Evolutionary conservation across 371 early-diverging fungal species (phyloP), one percentile per base, ranked within the genome.

Genomic region (Mortierella sp.): DNA sequence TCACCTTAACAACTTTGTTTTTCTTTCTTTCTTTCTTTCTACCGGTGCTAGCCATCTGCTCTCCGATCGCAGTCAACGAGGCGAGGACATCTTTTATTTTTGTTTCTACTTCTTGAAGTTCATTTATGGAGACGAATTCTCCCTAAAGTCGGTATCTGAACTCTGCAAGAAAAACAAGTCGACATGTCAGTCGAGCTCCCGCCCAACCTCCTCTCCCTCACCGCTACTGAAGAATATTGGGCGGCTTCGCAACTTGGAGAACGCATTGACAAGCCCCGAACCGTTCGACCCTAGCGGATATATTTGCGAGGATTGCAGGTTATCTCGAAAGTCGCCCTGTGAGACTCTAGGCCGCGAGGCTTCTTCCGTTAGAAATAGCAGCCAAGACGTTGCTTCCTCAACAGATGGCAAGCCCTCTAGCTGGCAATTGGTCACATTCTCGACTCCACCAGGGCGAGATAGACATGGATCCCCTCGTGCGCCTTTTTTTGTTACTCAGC

Each of bases 51-150:
- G 76, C 42, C 76, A 76, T 50, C 42, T 76, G 11, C 55, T 76
- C 8, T 70, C 76, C 6, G 76, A 76, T 51, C 70, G 76, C 7
- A 76, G 76, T 44, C 70, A 69, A 34, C 56, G 70, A 19, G 76
- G 76, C n/a, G 76, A 76, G 24, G 76, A 76, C 24, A 76, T 76
- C 15, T 76, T 76, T 26, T 76, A 76, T 31, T 76, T 76, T 46
- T 76, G 76, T 50, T 76, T 76, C 42, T 76, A 76, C 39, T 76
- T 76, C 19, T 50, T 76, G 39, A 76, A 76, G 55, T 76, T 76
- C 24, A 76, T 76, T 19, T 76, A 69, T 26, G 58, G 58, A 3
- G 76, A 76, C 17, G 76, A 76, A 47, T 76, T 76, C 50, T 76
- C 76, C 1, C 28, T 76, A 12, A 44, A 69, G 5, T 64, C 75